These are phyloP conservation scores for Ogataea thermomethanolica DNA, from an alignment of 805 yeast species.

Conservation along the genomic window DNA sequence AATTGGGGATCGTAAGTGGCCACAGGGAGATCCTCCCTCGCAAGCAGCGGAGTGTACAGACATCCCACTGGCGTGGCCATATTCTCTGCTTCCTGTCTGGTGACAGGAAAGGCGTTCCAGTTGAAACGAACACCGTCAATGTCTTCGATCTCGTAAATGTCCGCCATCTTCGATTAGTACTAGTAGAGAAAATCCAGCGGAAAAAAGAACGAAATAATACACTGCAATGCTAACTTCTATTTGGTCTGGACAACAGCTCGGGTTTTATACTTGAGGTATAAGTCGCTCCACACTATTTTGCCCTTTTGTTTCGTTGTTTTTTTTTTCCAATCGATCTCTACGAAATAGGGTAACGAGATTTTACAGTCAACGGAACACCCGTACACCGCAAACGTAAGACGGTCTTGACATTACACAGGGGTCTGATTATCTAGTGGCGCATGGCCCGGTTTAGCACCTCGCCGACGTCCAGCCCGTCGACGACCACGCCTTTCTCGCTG, in stretches of 20 bases:
- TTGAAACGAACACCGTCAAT: constrained; percentile 67
- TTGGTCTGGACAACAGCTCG: constrained; percentile 1
- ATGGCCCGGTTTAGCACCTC: constrained; percentile 37
- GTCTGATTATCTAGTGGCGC: background rate
- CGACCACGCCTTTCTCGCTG: constrained; percentile 87
- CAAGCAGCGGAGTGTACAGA: constrained; percentile 88
- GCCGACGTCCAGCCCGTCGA: constrained; percentile 77
- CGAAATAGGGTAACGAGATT: constrained; percentile 12
- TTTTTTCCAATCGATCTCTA: constrained; percentile 10
- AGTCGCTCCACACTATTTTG: constrained; percentile 8
- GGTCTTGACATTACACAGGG: background rate
- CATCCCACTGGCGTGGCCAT: constrained; percentile 94
- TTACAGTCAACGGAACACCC: constrained; percentile 4
- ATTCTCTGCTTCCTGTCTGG: constrained; percentile 84
- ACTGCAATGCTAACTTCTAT: constrained; percentile 7
- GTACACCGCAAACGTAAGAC: constrained; percentile 2
- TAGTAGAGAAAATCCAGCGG: background rate
- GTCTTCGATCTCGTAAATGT: constrained; percentile 59
- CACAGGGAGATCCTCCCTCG: constrained; percentile 68
- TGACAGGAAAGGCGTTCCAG: constrained; percentile 86
- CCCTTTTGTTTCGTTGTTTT: constrained; percentile 15
- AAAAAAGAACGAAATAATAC: constrained; percentile 4
- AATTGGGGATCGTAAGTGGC: constrained; percentile 83
- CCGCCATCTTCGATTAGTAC: constrained; percentile 29
- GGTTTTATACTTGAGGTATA: constrained; percentile 1